phyloP scores from a whole-genome alignment of 441 rosid genomes.

The Dalechampia spathulata region DNA sequence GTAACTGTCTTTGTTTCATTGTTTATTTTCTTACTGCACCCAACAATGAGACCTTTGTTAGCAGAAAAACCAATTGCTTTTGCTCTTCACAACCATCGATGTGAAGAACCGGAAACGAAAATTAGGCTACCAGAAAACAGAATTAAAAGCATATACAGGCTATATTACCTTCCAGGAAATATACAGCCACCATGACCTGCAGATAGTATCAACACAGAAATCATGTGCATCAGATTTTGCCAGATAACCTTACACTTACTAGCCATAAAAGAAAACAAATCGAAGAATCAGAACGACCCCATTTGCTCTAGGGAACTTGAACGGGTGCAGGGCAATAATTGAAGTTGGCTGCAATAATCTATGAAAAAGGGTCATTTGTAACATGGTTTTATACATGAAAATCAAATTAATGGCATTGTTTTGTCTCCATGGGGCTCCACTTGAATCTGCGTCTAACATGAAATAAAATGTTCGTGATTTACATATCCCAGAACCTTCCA shows the following conservation, averaged over 20 bases:
- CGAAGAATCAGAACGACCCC: constrained; percentile 5
- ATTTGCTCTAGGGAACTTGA: neutral
- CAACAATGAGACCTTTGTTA: neutral
- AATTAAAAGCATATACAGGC: too few species aligned
- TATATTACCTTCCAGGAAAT: too few species aligned
- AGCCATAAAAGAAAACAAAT: neutral
- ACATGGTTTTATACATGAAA: constrained; percentile 4
- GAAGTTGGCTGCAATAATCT: constrained; percentile 17
- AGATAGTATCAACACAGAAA: constrained; percentile 20
- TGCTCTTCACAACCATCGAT: too few species aligned
- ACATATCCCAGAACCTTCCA: constrained; percentile 14
- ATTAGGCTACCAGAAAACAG: too few species aligned
- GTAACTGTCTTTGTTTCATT: constrained; percentile 50
- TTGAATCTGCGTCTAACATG: constrained; percentile 11
- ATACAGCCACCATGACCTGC: constrained; percentile 94
- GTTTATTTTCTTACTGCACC: constrained; percentile 66
- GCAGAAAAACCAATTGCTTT: constrained; percentile 11
- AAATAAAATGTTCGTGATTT: constrained; percentile 7
- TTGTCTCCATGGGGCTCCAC: constrained; percentile 18
- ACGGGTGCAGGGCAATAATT: constrained; percentile 10
- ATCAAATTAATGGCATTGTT: constrained; percentile 7
- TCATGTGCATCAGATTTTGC: constrained; percentile 10
- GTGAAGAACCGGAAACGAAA: too few species aligned
- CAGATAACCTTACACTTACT: too few species aligned
- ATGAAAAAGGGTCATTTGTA: constrained; percentile 7